Percentiles rank a stretch among this genome's conserved stretches.
Conservation (phyloP, 1,139 yeast species). For the Kodamaea arcana region DNA sequence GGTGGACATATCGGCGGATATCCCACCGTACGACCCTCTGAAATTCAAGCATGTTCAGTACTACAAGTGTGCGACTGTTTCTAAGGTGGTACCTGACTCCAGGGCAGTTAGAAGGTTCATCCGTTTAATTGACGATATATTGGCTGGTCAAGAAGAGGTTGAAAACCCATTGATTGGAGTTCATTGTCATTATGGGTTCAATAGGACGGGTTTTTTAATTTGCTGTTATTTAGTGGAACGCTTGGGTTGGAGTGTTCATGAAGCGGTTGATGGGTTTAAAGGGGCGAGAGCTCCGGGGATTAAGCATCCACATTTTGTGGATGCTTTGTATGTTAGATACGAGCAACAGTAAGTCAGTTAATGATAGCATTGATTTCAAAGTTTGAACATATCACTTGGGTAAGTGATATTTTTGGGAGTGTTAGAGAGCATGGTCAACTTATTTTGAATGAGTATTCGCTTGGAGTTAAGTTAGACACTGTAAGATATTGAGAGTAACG, state of each 20-base stretch:
- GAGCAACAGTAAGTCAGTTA: no score
- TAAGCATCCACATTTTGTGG: conserved; percentile 73
- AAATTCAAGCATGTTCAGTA: conserved; percentile 52
- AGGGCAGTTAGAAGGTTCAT: conserved; percentile 56
- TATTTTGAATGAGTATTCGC: no score
- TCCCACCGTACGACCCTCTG: conserved; percentile 69
- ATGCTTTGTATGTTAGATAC: conserved; percentile 67
- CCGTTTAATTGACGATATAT: conserved; percentile 48
- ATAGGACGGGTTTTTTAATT: conserved; percentile 71
- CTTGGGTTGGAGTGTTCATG: conserved; percentile 56
- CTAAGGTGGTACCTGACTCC: conserved; percentile 70
- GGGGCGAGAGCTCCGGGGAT: conserved; percentile 67
- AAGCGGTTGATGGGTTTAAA: conserved; percentile 60
- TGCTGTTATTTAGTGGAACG: conserved; percentile 66
- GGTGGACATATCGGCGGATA: conserved; percentile 71
- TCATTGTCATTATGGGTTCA: conserved; percentile 82
- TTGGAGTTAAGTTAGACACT: no score
- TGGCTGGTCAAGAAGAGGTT: conserved; percentile 19
- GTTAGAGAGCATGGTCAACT: no score
- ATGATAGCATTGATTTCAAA: not conserved
- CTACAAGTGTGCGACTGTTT: conserved; percentile 72
- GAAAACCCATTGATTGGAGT: conserved; percentile 50
- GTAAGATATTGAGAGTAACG: no score
- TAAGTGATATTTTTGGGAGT: not conserved
- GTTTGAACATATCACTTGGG: not conserved